These are phyloP conservation scores for Calocybe cyanea DNA, from an alignment of 768 basidiomycete species.

Conservation along the genomic window DNA sequence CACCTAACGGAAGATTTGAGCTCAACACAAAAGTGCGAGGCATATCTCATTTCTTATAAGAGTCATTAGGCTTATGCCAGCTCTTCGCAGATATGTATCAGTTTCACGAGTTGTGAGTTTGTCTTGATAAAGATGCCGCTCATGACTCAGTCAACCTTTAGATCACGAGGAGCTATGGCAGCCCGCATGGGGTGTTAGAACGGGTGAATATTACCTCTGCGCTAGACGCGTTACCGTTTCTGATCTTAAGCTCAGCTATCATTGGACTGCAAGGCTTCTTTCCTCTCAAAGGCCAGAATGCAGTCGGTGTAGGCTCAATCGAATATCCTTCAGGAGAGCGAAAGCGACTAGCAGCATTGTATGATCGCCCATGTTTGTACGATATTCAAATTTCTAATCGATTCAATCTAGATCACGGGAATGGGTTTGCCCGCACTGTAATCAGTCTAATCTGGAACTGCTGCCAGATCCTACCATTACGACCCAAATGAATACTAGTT, in stretches of 20 bases:
- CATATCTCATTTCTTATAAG: neutral
- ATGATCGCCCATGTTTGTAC: constrained; percentile 25
- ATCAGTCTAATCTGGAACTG: constrained; percentile 59
- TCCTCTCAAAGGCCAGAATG: constrained; percentile 82
- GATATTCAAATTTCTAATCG: constrained; percentile 9
- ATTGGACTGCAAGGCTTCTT: constrained; percentile 88
- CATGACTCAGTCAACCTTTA: constrained; percentile 23
- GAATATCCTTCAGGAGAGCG: constrained; percentile 75
- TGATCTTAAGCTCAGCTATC: constrained; percentile 50
- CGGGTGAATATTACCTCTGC: constrained; percentile 51
- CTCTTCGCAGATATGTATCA: constrained; percentile 75
- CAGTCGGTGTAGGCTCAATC: constrained; percentile 83
- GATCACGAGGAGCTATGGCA: constrained; percentile 98
- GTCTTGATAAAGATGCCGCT: constrained; percentile 1
- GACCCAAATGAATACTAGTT: constrained; percentile 1
- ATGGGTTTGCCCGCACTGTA: constrained; percentile 77
- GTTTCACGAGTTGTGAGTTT: constrained; percentile 81
- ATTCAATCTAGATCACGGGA: constrained; percentile 57
- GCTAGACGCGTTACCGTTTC: neutral
- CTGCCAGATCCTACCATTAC: constrained; percentile 60
- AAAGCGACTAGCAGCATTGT: constrained; percentile 75
- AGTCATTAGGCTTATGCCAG: neutral
- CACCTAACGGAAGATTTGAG: constrained; percentile 96
- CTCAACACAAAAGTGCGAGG: constrained; percentile 83
- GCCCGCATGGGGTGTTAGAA: constrained; percentile 97